phyloP scores from a whole-genome alignment of 164 flowering plant genomes.

The Macadamia tetraphylla region DNA sequence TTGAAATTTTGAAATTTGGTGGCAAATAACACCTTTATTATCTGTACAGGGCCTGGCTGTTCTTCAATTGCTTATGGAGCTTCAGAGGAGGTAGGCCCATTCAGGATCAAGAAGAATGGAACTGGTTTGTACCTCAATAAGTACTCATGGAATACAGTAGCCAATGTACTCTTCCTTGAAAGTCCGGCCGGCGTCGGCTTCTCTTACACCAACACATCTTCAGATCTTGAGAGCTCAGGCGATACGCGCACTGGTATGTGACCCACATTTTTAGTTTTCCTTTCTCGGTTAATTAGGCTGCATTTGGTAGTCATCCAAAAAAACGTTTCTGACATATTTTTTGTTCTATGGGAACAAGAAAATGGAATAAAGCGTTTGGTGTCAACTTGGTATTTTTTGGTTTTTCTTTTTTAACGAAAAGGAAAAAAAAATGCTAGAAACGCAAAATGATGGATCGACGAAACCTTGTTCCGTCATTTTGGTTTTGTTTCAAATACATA shows the following conservation, averaged over 20 bases:
- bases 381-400: no score
- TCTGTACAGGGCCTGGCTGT: constrained; percentile 74
- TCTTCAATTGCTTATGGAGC: constrained; percentile 97
- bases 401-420: no score
- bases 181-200: constrained; percentile 95
- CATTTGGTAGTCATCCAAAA: no score
- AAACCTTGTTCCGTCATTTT: no score
- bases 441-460: no score
- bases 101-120: constrained; percentile 56
- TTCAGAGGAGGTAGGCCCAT: constrained; percentile 93
- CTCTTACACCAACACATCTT: constrained; percentile 72
- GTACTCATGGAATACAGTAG: constrained; percentile 73
- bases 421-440: no score
- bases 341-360: background rate
- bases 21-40: no score
- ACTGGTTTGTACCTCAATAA: constrained; percentile 62
- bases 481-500: no score
- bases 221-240: constrained; percentile 60
- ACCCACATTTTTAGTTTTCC: background rate
- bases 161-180: constrained; percentile 84
- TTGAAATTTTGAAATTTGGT: no score
- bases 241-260: constrained; percentile 78
- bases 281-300: no score
- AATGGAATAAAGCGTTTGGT: no score
- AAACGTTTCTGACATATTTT: no score